Evolutionary conservation across 768 basidiomycete species (phyloP).

Genomic region (Suillus subalutaceus): DNA sequence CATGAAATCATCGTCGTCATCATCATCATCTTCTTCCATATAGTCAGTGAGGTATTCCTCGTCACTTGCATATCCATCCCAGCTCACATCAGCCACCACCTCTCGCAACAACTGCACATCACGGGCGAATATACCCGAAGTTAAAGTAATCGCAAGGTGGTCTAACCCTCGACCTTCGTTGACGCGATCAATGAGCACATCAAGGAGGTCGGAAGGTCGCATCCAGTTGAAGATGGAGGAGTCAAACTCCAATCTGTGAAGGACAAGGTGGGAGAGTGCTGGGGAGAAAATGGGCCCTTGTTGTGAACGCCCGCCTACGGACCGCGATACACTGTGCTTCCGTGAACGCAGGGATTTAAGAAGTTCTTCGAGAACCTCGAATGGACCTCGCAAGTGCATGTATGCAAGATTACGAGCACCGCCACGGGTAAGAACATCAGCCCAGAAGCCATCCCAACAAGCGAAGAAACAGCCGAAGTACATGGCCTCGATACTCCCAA

Average conservation of each 20-base stretch:
- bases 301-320: neutral
- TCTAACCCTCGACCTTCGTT: slow-evolving; percentile 7
- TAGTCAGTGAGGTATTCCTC: neutral
- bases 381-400: neutral
- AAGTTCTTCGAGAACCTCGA: neutral
- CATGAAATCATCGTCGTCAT: neutral
- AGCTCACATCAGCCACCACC: slow-evolving; percentile 6
- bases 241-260: neutral
- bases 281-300: neutral
- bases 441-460: slow-evolving; percentile 6
- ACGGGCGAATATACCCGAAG: neutral
- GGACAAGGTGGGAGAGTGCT: neutral
- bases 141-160: neutral
- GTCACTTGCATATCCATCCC: slow-evolving; percentile 4
- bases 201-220: slow-evolving; percentile 1
- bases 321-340: slow-evolving; percentile 1
- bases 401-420: neutral
- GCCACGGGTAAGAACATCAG: neutral
- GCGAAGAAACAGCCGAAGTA: too few species aligned
- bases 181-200: slow-evolving; percentile 10
- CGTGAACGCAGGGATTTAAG: neutral
- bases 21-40: neutral
- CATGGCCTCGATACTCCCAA: neutral
- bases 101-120: slow-evolving; percentile 7
- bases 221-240: neutral